Base-by-base conservation (phyloP, 352 stramenopile genomes). In the Aphanomyces euteiches region DNA sequence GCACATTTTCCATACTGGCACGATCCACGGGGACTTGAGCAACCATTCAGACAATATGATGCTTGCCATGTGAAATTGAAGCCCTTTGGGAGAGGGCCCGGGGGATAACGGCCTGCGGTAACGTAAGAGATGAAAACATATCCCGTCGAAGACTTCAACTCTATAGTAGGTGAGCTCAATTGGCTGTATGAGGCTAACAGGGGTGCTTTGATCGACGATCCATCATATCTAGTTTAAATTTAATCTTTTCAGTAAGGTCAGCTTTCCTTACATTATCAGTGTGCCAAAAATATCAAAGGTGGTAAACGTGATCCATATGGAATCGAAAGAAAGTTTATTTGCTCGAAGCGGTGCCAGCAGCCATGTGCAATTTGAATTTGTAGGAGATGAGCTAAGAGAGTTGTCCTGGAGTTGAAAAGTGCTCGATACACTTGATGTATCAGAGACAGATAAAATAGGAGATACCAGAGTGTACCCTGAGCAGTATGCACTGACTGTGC, bases 1-100 rank as follows among this genome's bases (percentile, higher is more conserved):
- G 48, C 8, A 36, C 63, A 69, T 1, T 48, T 12, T n/a, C 63
- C 63, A 28, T 41, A 34, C 5, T 28, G 2, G 36, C 63, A 69
- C 7, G 10, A 3, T 17, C 63, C 63, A 7, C 40, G 39, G 3
- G 40, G 8, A 13, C 63, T 47, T 17, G 63, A 69, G 41, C 63
- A 69, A 3, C 13, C 37, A 12, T 69, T 59, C 3, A 40, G 63
- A 21, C 63, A 69, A 47, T 59, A 69, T 4, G 63, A 58, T 19
- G 61, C 45, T 12, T 59, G 40, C 61, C 61, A 69, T 15, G 54
- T 38, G 7, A 69, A 58, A 5, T 38, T 60, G 19, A 69, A 60
- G 40, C 63, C 63, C 10, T n/a, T n/a, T 6, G 50, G 19, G 63
- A 21, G 15, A 36, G 2, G 21, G 28, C n/a, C 43, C 17, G 43